Evolutionary conservation across 2,329 filamentous ascomycete genomes (phyloP).

Genomic region (Apiospora malaysiana): DNA sequence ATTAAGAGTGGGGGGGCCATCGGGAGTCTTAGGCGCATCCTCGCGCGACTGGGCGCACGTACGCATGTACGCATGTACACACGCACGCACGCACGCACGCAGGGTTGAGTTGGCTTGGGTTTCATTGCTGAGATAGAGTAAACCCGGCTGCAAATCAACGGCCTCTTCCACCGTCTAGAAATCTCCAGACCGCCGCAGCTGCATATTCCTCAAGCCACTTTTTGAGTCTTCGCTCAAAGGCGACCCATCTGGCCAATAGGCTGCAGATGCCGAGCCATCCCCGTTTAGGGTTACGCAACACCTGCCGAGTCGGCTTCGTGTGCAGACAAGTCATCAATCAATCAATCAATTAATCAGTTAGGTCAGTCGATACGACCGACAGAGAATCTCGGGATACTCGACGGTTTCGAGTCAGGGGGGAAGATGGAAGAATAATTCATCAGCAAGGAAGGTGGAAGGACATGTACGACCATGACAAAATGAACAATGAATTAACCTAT

Average conservation of each 20-base stretch:
- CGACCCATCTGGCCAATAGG: neutral
- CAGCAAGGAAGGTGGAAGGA: too few relatives aligned
- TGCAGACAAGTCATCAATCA: neutral
- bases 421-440: too few relatives aligned
- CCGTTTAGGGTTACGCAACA: neutral
- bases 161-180: neutral
- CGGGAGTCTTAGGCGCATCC: conserved; percentile 7
- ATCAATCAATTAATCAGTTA: too few relatives aligned
- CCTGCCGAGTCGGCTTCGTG: too few relatives aligned
- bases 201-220: neutral
- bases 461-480: too few relatives aligned
- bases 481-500: too few relatives aligned
- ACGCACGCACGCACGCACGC: neutral
- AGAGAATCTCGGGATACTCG: neutral
- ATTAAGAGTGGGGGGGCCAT: neutral
- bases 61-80: too few relatives aligned
- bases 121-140: neutral
- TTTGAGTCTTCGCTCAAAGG: neutral
- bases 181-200: conserved; percentile 1
- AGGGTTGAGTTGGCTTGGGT: conserved; percentile 7
- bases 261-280: conserved; percentile 8
- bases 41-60: neutral
- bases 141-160: neutral
- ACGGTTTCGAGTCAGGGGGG: neutral
- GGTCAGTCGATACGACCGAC: neutral